Evolutionary conservation across 192 early-diverging fungal species (phyloP).

Genomic region (Coemansia sp.): DNA sequence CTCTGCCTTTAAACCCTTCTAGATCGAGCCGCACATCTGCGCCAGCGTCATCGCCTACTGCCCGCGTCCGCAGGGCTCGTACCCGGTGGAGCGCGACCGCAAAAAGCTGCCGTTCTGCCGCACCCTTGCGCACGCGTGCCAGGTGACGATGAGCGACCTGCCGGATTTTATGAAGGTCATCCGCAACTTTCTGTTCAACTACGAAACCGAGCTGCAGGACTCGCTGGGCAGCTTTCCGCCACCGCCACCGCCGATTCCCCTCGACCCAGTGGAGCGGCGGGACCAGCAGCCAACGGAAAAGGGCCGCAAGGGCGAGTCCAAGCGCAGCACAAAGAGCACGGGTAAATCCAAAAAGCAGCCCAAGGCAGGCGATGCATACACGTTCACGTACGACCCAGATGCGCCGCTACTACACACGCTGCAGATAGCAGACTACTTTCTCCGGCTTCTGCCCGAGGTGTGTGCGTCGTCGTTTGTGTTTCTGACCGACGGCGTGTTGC

Average conservation of each 20-base stretch:
- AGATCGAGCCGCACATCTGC: constrained; percentile 54
- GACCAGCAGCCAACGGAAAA: constrained; percentile 5
- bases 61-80: constrained; percentile 44
- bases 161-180: constrained; percentile 47
- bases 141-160: constrained; percentile 39
- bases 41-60: constrained; percentile 52
- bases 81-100: constrained; percentile 30
- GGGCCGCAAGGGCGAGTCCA: constrained; percentile 4
- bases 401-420: constrained; percentile 49
- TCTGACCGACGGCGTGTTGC: constrained; percentile 75
- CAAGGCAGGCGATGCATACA: constrained; percentile 38
- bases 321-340: constrained; percentile 5
- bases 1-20: not conserved
- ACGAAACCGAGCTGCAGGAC: constrained; percentile 50
- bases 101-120: constrained; percentile 57
- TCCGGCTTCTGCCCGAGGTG: constrained; percentile 52
- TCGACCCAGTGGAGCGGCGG: not conserved
- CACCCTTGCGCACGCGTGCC: constrained; percentile 45
- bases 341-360: constrained; percentile 22
- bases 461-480: constrained; percentile 61
- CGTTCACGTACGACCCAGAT: constrained; percentile 44
- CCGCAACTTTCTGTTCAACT: constrained; percentile 55
- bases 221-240: constrained; percentile 52
- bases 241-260: constrained; percentile 43
- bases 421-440: constrained; percentile 56